These are phyloP conservation scores for Dendrocalamus latiflorus DNA, from an alignment of 202 grass and related monocot genomes.

Conservation along the genomic window DNA sequence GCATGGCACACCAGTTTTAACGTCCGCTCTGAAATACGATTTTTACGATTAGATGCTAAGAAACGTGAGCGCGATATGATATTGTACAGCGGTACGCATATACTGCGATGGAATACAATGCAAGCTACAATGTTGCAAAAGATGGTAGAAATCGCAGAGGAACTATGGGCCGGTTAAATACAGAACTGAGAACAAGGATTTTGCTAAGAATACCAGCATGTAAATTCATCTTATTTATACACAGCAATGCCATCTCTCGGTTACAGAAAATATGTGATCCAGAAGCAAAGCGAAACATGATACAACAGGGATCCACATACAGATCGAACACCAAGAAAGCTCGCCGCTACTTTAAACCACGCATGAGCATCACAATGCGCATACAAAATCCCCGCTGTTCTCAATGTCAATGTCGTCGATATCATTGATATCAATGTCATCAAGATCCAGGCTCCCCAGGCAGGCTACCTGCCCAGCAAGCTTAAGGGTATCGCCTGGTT, in stretches of 20 bases:
- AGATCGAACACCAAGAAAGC: neutral
- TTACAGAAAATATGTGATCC: neutral
- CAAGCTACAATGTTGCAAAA: neutral
- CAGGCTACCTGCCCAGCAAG: constrained; percentile 36
- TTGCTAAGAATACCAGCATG: neutral
- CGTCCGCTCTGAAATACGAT: neutral
- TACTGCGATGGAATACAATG: neutral
- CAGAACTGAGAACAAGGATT: neutral
- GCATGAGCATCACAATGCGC: constrained; percentile 28
- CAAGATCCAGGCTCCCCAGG: constrained; percentile 81
- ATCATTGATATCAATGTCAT: constrained; percentile 67
- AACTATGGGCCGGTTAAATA: neutral
- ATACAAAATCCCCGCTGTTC: constrained; percentile 74
- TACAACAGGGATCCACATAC: constrained; percentile 9
- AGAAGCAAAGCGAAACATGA: neutral
- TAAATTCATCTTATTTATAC: neutral
- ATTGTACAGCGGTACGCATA: neutral
- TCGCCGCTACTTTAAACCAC: neutral
- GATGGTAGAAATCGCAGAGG: neutral
- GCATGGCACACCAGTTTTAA: neutral
- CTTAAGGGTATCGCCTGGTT: constrained; percentile 28
- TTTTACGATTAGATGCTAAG: neutral
- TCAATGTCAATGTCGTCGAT: constrained; percentile 63
- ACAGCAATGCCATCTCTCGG: neutral
- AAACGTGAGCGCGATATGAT: neutral